phyloP scores from a whole-genome alignment of 257 asterid species.

The Thymus mandschuricus region DNA sequence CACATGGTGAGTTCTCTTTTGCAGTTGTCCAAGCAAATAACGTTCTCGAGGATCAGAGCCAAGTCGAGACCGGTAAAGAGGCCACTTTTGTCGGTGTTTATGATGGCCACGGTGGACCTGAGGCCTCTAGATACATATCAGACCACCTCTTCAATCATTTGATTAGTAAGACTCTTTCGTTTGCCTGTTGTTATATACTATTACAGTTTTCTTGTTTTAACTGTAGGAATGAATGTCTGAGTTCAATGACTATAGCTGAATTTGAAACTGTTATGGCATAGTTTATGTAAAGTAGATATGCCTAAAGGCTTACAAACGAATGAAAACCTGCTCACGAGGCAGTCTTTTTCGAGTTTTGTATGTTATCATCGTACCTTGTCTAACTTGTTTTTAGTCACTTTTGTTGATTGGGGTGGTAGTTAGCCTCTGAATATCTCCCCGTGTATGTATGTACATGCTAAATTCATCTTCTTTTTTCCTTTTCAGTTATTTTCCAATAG shows the following conservation, averaged over 20 bases:
- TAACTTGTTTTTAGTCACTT: not conserved
- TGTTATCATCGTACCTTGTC: conserved; percentile 11
- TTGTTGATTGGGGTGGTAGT: conserved; percentile 10
- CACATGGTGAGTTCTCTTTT: conserved; percentile 70
- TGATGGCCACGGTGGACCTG: conserved; percentile 89
- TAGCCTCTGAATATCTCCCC: not conserved
- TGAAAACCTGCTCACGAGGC: not conserved
- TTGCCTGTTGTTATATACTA: not conserved
- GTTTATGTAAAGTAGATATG: not conserved
- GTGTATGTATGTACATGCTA: not conserved
- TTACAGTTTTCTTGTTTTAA: not conserved
- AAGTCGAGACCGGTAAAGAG: conserved; percentile 59
- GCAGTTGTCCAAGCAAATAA: conserved; percentile 71
- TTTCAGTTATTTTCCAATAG: conserved; percentile 13
- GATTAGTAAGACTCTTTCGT: conserved; percentile 47
- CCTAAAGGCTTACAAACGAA: not conserved
- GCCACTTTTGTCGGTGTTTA: conserved; percentile 79
- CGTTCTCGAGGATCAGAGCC: conserved; percentile 71
- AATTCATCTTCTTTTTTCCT: conserved; percentile 11
- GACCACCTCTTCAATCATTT: conserved; percentile 59
- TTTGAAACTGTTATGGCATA: not conserved
- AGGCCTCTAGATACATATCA: conserved; percentile 56
- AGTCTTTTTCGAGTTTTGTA: not conserved
- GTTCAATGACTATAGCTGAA: not conserved
- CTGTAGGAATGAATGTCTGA: not conserved